phyloP scores from a whole-genome alignment of 106 monocot species.

The Phalaenopsis equestris region DNA sequence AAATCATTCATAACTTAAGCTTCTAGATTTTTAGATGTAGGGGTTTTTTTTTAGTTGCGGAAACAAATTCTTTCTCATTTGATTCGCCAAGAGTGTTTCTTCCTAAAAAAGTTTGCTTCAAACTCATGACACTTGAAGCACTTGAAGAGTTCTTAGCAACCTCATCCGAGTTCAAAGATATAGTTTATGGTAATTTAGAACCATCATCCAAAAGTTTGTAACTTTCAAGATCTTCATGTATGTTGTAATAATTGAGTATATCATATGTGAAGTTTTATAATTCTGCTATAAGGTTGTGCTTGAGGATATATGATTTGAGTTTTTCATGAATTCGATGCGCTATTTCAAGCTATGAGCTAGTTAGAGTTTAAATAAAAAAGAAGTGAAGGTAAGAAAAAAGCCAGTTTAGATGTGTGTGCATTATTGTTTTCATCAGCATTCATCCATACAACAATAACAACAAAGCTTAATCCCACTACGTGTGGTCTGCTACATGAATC shows the following conservation, averaged over 20 bases:
- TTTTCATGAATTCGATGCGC: slow-evolving; percentile 67
- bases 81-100: slow-evolving; percentile 13
- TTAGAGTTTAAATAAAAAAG: background rate
- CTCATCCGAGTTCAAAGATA: slow-evolving; percentile 11
- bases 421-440: no score
- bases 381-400: no score
- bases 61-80: background rate
- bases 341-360: slow-evolving; percentile 3
- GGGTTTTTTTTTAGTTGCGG: no score
- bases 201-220: slow-evolving; percentile 20
- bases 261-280: slow-evolving; percentile 46
- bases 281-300: slow-evolving; percentile 44
- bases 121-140: slow-evolving; percentile 16
- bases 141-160: slow-evolving; percentile 6
- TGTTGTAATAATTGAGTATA: slow-evolving; percentile 47
- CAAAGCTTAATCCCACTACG: no score
- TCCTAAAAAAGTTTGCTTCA: slow-evolving; percentile 44
- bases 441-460: no score
- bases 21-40: no score
- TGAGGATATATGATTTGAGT: slow-evolving; percentile 51
- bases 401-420: no score
- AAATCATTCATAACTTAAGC: slow-evolving; percentile 5
- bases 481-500: no score
- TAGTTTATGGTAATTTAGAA: slow-evolving; percentile 21
- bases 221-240: slow-evolving; percentile 51